Conservation (phyloP, 345 rosid genomes). For the Carallia pectinifolia region DNA sequence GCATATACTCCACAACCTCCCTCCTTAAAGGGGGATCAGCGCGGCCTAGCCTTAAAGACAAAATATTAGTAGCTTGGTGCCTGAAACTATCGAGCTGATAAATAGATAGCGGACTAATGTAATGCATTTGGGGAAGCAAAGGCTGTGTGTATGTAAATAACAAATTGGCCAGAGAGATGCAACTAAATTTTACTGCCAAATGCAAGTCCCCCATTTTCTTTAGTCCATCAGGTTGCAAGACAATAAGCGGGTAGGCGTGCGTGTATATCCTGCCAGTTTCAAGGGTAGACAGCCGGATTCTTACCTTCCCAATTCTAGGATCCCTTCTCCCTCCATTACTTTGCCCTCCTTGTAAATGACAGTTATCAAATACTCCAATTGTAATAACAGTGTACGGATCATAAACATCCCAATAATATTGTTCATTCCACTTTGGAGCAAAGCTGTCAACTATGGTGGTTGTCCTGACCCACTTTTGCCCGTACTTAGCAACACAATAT, state of each 20-base stretch:
- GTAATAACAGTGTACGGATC: constrained; percentile 45
- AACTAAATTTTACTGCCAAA: constrained; percentile 44
- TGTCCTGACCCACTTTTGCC: constrained; percentile 43
- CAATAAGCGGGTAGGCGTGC: constrained; percentile 47
- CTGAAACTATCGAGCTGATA: constrained; percentile 42
- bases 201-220: constrained; percentile 58
- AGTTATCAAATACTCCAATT: constrained; percentile 42
- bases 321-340: constrained; percentile 28
- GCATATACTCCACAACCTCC: constrained; percentile 57
- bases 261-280: constrained; percentile 42
- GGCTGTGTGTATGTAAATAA: constrained; percentile 39
- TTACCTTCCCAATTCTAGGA: constrained; percentile 49
- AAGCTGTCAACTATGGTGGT: constrained; percentile 33
- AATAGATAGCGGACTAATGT: constrained; percentile 41
- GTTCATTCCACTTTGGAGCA: constrained; percentile 47
- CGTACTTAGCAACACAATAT: constrained; percentile 52
- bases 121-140: constrained; percentile 43
- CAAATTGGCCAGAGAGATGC: constrained; percentile 33
- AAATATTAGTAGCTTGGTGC: constrained; percentile 37
- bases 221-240: constrained; percentile 38
- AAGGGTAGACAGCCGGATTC: constrained; percentile 51
- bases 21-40: constrained; percentile 47
- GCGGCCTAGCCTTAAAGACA: constrained; percentile 33
- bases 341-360: constrained; percentile 37
- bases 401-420: constrained; percentile 45